Conservation (phyloP, 192 early-diverging fungal species). For the Entomortierella parvispora region DNA sequence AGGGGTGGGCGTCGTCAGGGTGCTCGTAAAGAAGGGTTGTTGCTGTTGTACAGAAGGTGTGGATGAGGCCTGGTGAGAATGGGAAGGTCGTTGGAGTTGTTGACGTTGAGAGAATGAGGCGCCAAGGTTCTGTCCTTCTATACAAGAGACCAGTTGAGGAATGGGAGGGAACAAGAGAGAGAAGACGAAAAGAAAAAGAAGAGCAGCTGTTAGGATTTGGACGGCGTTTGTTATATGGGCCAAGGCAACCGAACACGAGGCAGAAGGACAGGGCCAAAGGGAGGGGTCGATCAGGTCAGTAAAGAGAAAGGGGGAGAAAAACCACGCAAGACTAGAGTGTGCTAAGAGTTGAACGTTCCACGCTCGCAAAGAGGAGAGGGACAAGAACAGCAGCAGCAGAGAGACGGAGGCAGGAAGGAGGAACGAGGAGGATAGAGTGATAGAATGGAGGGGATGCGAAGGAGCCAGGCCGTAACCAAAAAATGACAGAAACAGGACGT, state of each 20-base stretch:
- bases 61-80: slow-evolving; percentile 7
- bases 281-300: too few species aligned
- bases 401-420: not conserved
- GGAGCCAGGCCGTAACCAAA: not conserved
- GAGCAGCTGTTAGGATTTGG: not conserved
- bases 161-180: not conserved
- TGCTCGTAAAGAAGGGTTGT: not conserved
- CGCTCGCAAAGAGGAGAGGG: not conserved
- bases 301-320: too few species aligned
- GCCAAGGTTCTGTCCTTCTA: slow-evolving; percentile 34
- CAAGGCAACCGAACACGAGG: not conserved
- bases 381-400: slow-evolving; percentile 16
- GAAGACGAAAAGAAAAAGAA: not conserved
- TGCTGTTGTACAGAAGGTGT: not conserved
- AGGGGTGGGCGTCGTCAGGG: not conserved
- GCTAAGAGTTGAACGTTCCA: not conserved
- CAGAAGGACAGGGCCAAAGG: too few species aligned
- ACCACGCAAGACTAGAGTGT: slow-evolving; percentile 8
- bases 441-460: not conserved
- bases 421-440: too few species aligned
- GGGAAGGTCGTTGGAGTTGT: slow-evolving; percentile 3
- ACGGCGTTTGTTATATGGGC: too few species aligned
- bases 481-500: not conserved
- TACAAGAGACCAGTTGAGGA: not conserved
- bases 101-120: slow-evolving; percentile 15